phyloP scores from a whole-genome alignment of 306 rosid species.

The Fragaria nilgerrensis region DNA sequence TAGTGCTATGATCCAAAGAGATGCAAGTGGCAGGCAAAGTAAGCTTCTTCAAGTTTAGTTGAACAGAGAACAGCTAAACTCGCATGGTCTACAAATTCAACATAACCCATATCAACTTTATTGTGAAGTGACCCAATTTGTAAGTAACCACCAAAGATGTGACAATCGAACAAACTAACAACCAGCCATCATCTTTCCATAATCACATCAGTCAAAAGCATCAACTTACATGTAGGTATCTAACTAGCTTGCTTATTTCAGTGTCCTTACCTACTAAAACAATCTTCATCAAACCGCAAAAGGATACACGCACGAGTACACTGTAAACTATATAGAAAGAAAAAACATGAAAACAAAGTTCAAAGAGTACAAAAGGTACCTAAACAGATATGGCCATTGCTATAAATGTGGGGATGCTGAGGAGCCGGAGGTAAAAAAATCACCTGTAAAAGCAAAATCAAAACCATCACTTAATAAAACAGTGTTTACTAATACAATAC shows the following conservation, averaged over 20 bases:
- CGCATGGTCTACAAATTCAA: background rate
- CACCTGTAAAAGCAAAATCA: conserved; percentile 43
- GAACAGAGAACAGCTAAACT: background rate
- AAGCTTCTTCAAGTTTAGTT: conserved; percentile 4
- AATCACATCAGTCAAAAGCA: background rate
- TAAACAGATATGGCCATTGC: conserved; percentile 98
- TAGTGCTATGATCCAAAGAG: background rate
- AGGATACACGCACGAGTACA: background rate
- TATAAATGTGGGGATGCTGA: conserved; percentile 92
- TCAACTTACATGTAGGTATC: background rate
- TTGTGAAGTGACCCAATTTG: background rate
- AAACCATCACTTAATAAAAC: background rate
- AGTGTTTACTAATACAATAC: background rate
- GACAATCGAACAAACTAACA: conserved; percentile 6
- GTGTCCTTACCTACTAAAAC: background rate
- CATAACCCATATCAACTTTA: background rate
- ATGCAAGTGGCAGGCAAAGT: background rate
- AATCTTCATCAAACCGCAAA: background rate
- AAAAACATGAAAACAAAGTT: background rate
- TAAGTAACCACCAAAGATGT: conserved; percentile 3
- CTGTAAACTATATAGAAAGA: background rate
- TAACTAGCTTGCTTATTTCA: background rate
- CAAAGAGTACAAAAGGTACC: conserved; percentile 36
- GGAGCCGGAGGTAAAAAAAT: conserved; percentile 90
- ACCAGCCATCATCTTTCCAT: conserved; percentile 3